Evolutionary conservation across 2,329 filamentous ascomycete genomes (phyloP).

Genomic region (Metarhizium anisopliae): DNA sequence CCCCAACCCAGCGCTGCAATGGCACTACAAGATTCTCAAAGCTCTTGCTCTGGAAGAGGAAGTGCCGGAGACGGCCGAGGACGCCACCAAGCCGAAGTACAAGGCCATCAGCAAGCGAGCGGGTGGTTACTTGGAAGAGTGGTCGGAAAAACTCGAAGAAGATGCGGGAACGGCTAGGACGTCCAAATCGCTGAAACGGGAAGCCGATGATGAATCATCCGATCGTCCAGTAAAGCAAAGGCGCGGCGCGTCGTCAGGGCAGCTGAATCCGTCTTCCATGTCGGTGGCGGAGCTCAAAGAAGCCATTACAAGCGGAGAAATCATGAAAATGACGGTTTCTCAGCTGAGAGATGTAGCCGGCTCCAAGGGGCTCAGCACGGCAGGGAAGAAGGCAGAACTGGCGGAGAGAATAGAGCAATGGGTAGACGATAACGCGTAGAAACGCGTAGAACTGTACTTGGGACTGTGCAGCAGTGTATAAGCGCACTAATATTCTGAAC

Average conservation of each 20-base stretch:
- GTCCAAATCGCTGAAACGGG: constrained; percentile 40
- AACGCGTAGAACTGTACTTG: constrained; percentile 16
- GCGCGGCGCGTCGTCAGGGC: constrained; percentile 24
- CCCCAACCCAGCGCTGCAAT: constrained; percentile 86
- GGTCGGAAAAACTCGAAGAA: constrained; percentile 59
- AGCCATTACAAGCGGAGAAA: constrained; percentile 33
- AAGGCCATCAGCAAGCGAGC: constrained; percentile 84
- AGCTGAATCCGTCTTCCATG: constrained; percentile 24
- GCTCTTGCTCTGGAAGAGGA: constrained; percentile 88
- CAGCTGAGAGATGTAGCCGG: constrained; percentile 41
- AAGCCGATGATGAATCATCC: constrained; percentile 33
- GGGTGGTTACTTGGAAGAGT: constrained; percentile 68
- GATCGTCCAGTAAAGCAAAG: constrained; percentile 38
- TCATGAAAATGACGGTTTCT: constrained; percentile 46
- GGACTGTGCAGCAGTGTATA: not conserved
- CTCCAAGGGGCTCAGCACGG: constrained; percentile 36
- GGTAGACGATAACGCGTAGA: constrained; percentile 35
- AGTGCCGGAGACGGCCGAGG: constrained; percentile 61
- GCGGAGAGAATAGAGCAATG: constrained; percentile 48
- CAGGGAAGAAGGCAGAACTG: constrained; percentile 45
- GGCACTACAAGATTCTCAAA: constrained; percentile 94
- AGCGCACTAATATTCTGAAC: not conserved
- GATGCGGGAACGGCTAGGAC: constrained; percentile 32
- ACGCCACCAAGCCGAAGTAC: constrained; percentile 77
- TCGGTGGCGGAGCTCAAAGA: constrained; percentile 38